Evolutionary conservation across 768 basidiomycete species (phyloP).

Genomic region (Serpula lacrymans): DNA sequence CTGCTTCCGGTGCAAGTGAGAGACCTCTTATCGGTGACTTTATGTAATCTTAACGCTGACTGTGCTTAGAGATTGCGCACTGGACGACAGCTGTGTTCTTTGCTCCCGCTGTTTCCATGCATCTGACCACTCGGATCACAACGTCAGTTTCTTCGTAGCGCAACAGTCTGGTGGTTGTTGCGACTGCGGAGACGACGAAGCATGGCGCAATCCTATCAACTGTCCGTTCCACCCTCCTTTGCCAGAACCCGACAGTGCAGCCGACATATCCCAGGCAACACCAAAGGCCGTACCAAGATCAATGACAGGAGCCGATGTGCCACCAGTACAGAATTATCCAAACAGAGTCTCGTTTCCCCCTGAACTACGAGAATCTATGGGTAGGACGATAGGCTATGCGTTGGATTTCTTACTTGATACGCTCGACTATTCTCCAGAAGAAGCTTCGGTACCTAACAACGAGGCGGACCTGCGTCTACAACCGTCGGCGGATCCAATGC

Average conservation of each 20-base stretch:
- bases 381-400: constrained; percentile 68
- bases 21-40: constrained; percentile 9
- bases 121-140: constrained; percentile 84
- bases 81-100: constrained; percentile 87
- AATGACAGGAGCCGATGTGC: constrained; percentile 46
- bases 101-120: constrained; percentile 89
- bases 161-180: constrained; percentile 93
- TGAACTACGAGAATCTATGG: constrained; percentile 73
- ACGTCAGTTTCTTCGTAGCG: constrained; percentile 89
- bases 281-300: constrained; percentile 40
- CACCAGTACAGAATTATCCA: constrained; percentile 59
- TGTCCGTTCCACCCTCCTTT: constrained; percentile 72
- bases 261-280: constrained; percentile 30
- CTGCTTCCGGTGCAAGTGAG: constrained; percentile 93
- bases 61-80: constrained; percentile 84
- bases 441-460: constrained; percentile 60
- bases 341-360: constrained; percentile 53
- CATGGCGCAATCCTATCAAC: constrained; percentile 66
- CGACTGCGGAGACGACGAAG: constrained; percentile 90
- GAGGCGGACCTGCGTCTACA: constrained; percentile 72
- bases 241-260: constrained; percentile 14
- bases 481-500: constrained; percentile 74
- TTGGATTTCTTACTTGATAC: constrained; percentile 83
- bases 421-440: constrained; percentile 78
- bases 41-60: constrained; percentile 2